Evolutionary conservation across 2,329 filamentous ascomycete species (phyloP), one percentile per base, ranked within the genome.

Genomic region (Aspergillus candidus): DNA sequence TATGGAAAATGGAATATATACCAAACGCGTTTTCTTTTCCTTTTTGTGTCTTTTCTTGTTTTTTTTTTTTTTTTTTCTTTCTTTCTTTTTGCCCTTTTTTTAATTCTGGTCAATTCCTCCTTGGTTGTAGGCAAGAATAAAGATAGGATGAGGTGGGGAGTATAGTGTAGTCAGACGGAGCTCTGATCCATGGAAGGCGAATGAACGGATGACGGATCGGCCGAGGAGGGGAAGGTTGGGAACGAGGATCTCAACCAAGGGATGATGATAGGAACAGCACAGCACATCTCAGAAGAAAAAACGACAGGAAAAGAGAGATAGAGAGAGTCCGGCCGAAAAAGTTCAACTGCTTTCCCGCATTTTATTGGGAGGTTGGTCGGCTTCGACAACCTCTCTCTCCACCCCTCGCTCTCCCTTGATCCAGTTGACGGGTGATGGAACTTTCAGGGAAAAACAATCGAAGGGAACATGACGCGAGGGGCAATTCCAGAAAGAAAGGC

Each of bases 351-450:
- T 42, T 52, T 55, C 55, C 54, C 45, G 43, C 49, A 47, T 54
- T 55, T 51, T 56, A 55, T 50, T 47, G 47, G 51, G 52, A 50
- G 52, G 44, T 46, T 49, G 48, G 51, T 12, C 40, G 38, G 44
- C 46, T 32, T 54, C 35, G 41, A 36, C 15, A 15, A 15, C 15
- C 22, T 6, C 2, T 6, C 22, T 27, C 22, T 6, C 22, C 22
- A 4, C 6, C 22, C 10, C 22, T 27, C 22, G 2, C 22, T 27
- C 22, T 27, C 22, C 22, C 22, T 27, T 8, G 22, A 27, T 45
- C 22, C 38, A 22, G 37, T 13, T 37, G 35, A 48, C 42, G 43
- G 39, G 46, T 40, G 44, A 40, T 32, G 18, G 35, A 44, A 48
- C 30, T 32, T 3, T 27, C 38, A 30, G 15, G 34, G 17, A 43